These are phyloP conservation scores for Blastobotrys aristatus DNA, from an alignment of 1,139 yeast genomes.

Conservation along the genomic window DNA sequence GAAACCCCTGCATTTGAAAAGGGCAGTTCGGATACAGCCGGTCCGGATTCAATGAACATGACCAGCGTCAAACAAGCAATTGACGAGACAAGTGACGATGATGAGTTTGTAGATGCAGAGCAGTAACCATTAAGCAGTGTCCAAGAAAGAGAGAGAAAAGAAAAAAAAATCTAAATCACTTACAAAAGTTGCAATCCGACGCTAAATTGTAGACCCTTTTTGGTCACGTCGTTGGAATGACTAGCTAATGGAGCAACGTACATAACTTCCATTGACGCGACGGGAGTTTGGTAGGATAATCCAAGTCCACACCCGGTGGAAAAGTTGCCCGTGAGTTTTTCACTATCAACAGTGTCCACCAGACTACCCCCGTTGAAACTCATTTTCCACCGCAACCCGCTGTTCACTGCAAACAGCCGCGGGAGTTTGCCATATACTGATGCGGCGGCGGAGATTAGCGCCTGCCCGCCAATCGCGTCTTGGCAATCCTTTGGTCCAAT, in stretches of 20 bases:
- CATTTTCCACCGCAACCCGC: constrained; percentile 68
- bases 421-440: constrained; percentile 55
- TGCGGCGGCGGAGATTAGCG: background rate
- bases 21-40: background rate
- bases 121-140: background rate
- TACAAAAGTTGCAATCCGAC: constrained; percentile 66
- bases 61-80: background rate
- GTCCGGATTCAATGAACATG: background rate
- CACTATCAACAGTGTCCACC: constrained; percentile 7
- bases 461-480: constrained; percentile 49
- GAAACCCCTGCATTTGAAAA: constrained; percentile 65
- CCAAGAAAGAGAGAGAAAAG: background rate
- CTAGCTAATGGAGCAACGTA: constrained; percentile 71
- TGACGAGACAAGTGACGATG: constrained; percentile 20
- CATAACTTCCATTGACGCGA: constrained; percentile 86
- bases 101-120: constrained; percentile 26
- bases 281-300: constrained; percentile 72
- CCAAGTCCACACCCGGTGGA: constrained; percentile 45
- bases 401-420: constrained; percentile 39
- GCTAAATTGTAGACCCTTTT: constrained; percentile 91
- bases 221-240: constrained; percentile 56
- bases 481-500: constrained; percentile 71
- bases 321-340: constrained; percentile 26
- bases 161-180: background rate
- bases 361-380: constrained; percentile 57